Evolutionary conservation across 176 grass and related monocot genomes (phyloP).

Genomic region (Melocanna baccifera): DNA sequence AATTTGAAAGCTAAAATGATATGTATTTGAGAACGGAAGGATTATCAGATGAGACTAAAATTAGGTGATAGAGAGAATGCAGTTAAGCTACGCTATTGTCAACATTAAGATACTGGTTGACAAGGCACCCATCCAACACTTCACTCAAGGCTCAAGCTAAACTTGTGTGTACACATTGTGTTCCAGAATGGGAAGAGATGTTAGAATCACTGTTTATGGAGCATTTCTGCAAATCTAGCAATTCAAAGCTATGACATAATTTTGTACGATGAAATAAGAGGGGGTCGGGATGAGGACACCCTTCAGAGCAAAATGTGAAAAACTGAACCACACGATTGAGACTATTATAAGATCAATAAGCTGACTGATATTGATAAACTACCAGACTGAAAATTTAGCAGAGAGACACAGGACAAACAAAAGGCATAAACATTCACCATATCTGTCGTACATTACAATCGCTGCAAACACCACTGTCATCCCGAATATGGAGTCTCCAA

Average conservation of each 20-base stretch:
- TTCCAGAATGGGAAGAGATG: not conserved
- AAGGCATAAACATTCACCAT: not conserved
- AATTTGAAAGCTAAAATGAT: no score
- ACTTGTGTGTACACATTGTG: not conserved
- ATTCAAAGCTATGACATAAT: not conserved
- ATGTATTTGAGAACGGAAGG: no score
- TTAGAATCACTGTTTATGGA: not conserved
- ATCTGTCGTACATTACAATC: slow-evolving; percentile 93
- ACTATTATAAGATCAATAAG: not conserved
- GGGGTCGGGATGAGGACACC: not conserved
- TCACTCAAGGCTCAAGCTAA: not conserved
- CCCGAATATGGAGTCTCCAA: slow-evolving; percentile 84
- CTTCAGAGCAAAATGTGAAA: not conserved
- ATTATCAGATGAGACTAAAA: not conserved
- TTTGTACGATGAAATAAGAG: not conserved
- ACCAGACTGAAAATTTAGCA: not conserved
- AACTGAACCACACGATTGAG: not conserved
- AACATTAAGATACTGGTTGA: not conserved
- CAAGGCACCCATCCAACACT: not conserved
- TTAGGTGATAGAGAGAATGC: not conserved
- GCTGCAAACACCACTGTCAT: slow-evolving; percentile 85
- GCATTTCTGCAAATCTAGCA: not conserved
- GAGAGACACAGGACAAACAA: not conserved
- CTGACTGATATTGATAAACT: not conserved
- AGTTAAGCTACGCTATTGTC: not conserved